Conservation (phyloP, 495 filamentous ascomycete species). For the Acidiella bohemica region DNA sequence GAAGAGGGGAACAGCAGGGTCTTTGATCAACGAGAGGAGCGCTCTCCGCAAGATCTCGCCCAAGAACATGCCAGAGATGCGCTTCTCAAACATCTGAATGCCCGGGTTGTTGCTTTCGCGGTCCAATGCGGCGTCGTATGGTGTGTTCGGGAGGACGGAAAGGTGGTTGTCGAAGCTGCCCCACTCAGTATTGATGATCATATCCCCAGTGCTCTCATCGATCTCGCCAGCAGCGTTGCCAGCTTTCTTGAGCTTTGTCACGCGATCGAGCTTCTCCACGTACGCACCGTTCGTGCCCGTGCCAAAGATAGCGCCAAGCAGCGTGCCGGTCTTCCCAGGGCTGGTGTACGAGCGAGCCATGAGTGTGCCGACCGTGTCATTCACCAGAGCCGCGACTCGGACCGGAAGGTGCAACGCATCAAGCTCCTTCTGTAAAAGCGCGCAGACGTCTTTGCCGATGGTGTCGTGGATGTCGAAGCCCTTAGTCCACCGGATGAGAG, state of each 20-base stretch:
- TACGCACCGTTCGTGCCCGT: slow-evolving; percentile 95
- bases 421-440: slow-evolving; percentile 78
- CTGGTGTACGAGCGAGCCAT: slow-evolving; percentile 95
- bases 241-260: slow-evolving; percentile 51
- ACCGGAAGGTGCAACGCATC: slow-evolving; percentile 78
- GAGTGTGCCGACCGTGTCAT: slow-evolving; percentile 92
- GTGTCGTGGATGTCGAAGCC: slow-evolving; percentile 92
- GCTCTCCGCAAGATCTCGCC: slow-evolving; percentile 82
- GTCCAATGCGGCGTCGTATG: slow-evolving; percentile 71
- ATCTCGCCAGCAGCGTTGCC: slow-evolving; percentile 35
- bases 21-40: slow-evolving; percentile 46
- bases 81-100: slow-evolving; percentile 98
- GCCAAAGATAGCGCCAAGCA: slow-evolving; percentile 86
- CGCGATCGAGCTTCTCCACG: slow-evolving; percentile 56
- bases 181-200: slow-evolving; percentile 99
- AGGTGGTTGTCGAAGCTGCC: slow-evolving; percentile 94
- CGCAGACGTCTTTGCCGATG: slow-evolving; percentile 87
- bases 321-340: slow-evolving; percentile 71
- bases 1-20: slow-evolving; percentile 51
- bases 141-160: slow-evolving; percentile 69
- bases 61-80: slow-evolving; percentile 94
- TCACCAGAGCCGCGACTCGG: slow-evolving; percentile 84
- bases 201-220: slow-evolving; percentile 72
- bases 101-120: slow-evolving; percentile 76
- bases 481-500: slow-evolving; percentile 92